A percentile compares a stretch with the other conserved stretches of the same genome.
Evolutionary conservation across 768 basidiomycete genomes (phyloP).

Genomic region (Phanerochaete sordida): DNA sequence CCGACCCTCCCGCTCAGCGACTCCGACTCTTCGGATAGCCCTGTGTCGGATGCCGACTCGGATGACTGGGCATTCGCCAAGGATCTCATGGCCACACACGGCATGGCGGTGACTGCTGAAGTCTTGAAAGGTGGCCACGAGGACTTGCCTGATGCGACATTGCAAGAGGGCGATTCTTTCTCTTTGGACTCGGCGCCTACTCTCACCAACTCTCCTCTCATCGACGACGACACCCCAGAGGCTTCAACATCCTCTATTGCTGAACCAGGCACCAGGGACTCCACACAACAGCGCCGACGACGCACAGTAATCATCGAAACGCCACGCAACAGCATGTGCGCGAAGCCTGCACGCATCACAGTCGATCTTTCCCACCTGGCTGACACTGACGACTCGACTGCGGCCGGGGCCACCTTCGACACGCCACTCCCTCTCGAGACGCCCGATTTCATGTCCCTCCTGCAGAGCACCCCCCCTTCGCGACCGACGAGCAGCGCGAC

Average conservation of each 20-base stretch:
- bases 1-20: not conserved
- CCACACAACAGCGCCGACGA: conserved; percentile 20
- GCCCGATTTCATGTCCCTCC: conserved; percentile 9
- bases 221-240: not conserved
- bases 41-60: conserved; percentile 4
- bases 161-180: conserved; percentile 4
- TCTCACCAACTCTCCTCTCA: conserved; percentile 6
- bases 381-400: not conserved
- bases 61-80: conserved; percentile 32
- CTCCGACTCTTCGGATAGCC: conserved; percentile 3
- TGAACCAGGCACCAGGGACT: not conserved
- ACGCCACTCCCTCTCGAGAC: conserved; percentile 14
- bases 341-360: conserved; percentile 6
- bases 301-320: conserved; percentile 29
- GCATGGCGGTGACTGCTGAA: not conserved
- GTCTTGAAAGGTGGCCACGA: not conserved
- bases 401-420: not conserved
- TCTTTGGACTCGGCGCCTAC: conserved; percentile 15
- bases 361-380: conserved; percentile 14
- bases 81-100: conserved; percentile 27
- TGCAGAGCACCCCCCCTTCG: conserved; percentile 17
- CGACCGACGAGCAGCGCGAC: conserved; percentile 25
- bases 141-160: not conserved
- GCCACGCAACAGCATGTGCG: conserved; percentile 10
- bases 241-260: not conserved